A percentile compares a stretch with the other conserved stretches of the same genome.
These are phyloP conservation scores for Penicillium salamii DNA, from an alignment of 495 filamentous ascomycete genomes.

Conservation along the genomic window DNA sequence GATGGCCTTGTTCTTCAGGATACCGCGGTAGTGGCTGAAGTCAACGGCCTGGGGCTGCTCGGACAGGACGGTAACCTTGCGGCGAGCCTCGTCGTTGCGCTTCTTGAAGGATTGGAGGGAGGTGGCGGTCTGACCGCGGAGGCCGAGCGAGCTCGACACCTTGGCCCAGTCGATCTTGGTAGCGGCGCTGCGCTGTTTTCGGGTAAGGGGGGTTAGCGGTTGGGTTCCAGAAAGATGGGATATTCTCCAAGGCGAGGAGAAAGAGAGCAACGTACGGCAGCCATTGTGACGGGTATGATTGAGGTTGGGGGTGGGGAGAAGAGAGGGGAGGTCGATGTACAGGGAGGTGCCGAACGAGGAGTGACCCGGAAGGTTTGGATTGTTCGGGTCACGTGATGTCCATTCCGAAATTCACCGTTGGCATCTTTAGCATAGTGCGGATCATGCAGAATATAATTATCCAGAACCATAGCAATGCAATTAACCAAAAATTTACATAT, in stretches of 20 bases:
- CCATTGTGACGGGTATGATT: slow-evolving; percentile 65
- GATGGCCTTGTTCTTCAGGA: slow-evolving; percentile 91
- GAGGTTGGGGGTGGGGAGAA: slow-evolving; percentile 33
- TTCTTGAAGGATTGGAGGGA: slow-evolving; percentile 96
- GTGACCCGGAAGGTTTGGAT: slow-evolving; percentile 48
- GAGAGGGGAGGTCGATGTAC: slow-evolving; percentile 41
- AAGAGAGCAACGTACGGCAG: slow-evolving; percentile 69
- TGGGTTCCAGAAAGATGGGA: slow-evolving; percentile 5
- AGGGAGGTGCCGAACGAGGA: slow-evolving; percentile 41
- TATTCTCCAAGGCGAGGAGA: slow-evolving; percentile 7
- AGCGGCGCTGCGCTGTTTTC: slow-evolving; percentile 86
- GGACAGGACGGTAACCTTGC: slow-evolving; percentile 75
- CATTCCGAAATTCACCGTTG: slow-evolving; percentile 28
- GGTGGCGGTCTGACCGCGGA: slow-evolving; percentile 88
- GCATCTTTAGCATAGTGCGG: too few species aligned
- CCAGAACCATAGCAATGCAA: too few species aligned
- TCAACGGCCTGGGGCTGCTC: slow-evolving; percentile 82
- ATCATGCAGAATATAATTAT: too few species aligned
- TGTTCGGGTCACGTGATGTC: slow-evolving; percentile 42
- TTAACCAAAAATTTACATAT: too few species aligned
- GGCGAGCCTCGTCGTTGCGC: slow-evolving; percentile 98
- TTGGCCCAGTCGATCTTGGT: slow-evolving; percentile 98
- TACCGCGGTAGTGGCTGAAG: slow-evolving; percentile 85
- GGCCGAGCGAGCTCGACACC: slow-evolving; percentile 85
- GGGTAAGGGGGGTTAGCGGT: slow-evolving; percentile 31